A percentile compares a stretch with the other conserved stretches of the same genome.
Evolutionary conservation across 2,329 filamentous ascomycete genomes (phyloP).

Genomic region (Nemania diffusa): DNA sequence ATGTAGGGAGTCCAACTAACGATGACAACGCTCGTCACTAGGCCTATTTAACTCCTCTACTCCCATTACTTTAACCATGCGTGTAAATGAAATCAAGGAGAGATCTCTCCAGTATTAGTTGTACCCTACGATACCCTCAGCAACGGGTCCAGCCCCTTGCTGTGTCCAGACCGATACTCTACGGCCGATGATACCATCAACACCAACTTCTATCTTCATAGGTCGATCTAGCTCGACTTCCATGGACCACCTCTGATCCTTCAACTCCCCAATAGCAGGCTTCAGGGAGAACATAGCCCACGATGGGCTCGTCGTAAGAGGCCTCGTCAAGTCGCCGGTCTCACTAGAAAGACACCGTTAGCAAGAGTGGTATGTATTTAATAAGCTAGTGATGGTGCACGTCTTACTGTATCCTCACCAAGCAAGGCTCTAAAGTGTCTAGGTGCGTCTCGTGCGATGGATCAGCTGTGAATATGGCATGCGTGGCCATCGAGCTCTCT

Average conservation of each 20-base stretch:
- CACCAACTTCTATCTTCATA: constrained; percentile 57
- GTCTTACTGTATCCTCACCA: constrained; percentile 59
- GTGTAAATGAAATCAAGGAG: not conserved
- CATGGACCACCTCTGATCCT: constrained; percentile 35
- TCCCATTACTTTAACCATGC: not conserved
- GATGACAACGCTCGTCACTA: too few species aligned
- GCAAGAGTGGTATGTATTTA: not conserved
- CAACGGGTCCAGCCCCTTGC: constrained; percentile 48
- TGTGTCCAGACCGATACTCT: constrained; percentile 55
- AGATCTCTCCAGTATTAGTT: constrained; percentile 47
- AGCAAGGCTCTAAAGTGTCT: constrained; percentile 42
- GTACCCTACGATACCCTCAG: constrained; percentile 63
- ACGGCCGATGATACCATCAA: constrained; percentile 60
- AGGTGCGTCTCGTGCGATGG: constrained; percentile 37
- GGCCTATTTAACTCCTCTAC: too few species aligned
- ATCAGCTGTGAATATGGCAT: constrained; percentile 54
- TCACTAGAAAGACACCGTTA: constrained; percentile 45
- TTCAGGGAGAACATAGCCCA: constrained; percentile 54
- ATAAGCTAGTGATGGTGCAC: not conserved
- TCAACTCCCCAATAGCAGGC: not conserved
- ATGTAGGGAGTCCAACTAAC: too few species aligned
- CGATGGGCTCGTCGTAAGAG: constrained; percentile 55
- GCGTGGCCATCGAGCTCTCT: constrained; percentile 50
- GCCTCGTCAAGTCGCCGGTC: constrained; percentile 57
- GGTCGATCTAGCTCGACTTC: constrained; percentile 53